Conservation (phyloP, 2,329 filamentous ascomycete genomes). For the Venturia nashicola region DNA sequence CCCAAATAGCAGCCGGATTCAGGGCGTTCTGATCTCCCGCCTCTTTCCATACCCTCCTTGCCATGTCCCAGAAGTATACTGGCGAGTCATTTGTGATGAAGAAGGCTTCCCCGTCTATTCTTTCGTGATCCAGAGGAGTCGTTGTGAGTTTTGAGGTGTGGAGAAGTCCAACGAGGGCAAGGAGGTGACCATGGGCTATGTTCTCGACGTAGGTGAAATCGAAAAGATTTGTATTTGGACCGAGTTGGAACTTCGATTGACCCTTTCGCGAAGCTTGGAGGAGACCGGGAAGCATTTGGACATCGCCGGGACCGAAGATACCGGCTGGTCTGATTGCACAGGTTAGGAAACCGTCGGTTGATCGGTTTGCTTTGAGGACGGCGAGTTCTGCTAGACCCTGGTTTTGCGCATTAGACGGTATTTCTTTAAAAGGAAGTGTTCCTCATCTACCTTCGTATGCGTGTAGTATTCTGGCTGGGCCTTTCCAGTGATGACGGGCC, state of each 20-base stretch:
- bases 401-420: not conserved
- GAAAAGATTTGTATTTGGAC: conserved; percentile 59
- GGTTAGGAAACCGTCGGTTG: conserved; percentile 47
- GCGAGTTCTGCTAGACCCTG: conserved; percentile 69
- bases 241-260: conserved; percentile 56
- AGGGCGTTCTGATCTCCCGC: conserved; percentile 37
- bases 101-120: conserved; percentile 58
- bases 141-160: conserved; percentile 40
- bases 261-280: conserved; percentile 48
- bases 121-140: conserved; percentile 8
- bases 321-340: conserved; percentile 72
- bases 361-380: conserved; percentile 59
- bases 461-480: conserved; percentile 10
- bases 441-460: conserved; percentile 11
- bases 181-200: conserved; percentile 66
- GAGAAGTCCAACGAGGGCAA: conserved; percentile 64
- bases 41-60: conserved; percentile 60
- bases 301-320: conserved; percentile 86
- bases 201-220: conserved; percentile 62
- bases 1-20: conserved; percentile 35
- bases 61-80: conserved; percentile 85
- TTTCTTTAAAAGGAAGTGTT: not conserved
- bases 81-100: conserved; percentile 84
- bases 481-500: conserved; percentile 10
- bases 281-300: conserved; percentile 60